A percentile compares a stretch with the other conserved stretches of the same genome.
Conservation (phyloP, 2,329 filamentous ascomycete species). For the Sporothrix inflata region DNA sequence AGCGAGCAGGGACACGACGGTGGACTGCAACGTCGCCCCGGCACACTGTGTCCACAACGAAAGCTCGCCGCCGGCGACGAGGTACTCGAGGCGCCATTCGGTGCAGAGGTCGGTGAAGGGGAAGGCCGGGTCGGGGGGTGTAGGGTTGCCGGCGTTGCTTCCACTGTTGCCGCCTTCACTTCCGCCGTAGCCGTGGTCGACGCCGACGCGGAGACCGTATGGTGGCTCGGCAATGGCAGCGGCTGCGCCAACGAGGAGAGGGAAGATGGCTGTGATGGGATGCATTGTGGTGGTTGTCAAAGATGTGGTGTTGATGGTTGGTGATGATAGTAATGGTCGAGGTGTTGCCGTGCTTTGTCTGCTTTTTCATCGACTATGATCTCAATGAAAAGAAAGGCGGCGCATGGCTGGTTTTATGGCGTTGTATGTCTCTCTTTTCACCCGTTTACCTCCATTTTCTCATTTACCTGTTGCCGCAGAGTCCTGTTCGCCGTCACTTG, state of each 20-base stretch:
- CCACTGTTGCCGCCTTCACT: neutral
- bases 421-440: neutral
- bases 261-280: neutral
- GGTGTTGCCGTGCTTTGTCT: neutral
- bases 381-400: neutral
- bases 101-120: slow-evolving; percentile 26
- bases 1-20: neutral
- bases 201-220: neutral
- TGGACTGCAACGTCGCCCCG: neutral
- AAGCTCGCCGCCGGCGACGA: neutral
- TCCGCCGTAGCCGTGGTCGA: neutral
- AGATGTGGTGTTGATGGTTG: neutral
- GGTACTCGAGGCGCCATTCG: slow-evolving; percentile 22
- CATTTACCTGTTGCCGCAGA: neutral
- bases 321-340: neutral
- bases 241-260: neutral
- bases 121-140: slow-evolving; percentile 24
- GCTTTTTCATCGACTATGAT: neutral
- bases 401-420: neutral
- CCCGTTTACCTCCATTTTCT: neutral
- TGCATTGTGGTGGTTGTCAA: neutral
- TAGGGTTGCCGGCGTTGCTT: neutral
- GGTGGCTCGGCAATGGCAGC: slow-evolving; percentile 1
- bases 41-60: neutral
- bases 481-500: neutral